Conservation (phyloP, 345 rosid genomes). For the Gossypium arboreum region DNA sequence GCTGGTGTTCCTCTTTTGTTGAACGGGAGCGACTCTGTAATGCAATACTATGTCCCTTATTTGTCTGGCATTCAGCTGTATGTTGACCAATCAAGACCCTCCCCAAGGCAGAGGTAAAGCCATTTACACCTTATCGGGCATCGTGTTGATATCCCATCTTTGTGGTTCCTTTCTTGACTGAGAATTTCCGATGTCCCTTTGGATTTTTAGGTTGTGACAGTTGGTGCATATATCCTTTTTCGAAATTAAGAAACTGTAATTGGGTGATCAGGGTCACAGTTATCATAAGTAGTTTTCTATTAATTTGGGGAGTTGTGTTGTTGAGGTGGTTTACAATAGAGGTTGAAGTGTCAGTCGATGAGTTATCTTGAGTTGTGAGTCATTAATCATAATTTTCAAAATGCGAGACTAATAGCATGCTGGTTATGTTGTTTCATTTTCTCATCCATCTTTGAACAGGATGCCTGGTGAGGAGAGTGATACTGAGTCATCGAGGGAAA, state of each 20-base stretch:
- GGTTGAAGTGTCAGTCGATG: neutral
- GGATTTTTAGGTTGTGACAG: neutral
- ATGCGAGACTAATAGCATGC: neutral
- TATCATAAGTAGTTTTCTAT: neutral
- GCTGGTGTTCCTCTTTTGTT: constrained; percentile 79
- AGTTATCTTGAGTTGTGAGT: neutral
- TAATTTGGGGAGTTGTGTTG: neutral
- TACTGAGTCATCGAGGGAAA: constrained; percentile 54
- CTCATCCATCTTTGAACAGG: constrained; percentile 33
- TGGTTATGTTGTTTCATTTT: constrained; percentile 12
- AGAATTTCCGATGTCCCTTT: neutral
- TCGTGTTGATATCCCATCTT: neutral
- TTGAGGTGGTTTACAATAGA: neutral
- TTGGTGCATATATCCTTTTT: neutral
- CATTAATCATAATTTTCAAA: neutral
- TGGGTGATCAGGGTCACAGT: neutral
- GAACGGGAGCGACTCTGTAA: constrained; percentile 65
- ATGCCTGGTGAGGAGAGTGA: constrained; percentile 67
- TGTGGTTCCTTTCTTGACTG: neutral
- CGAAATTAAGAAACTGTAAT: neutral
- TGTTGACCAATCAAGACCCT: constrained; percentile 44
- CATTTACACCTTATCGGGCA: neutral
- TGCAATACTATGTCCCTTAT: constrained; percentile 90
- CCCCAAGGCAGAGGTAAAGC: constrained; percentile 50
- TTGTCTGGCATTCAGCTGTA: constrained; percentile 91